phyloP scores from a whole-genome alignment of 805 yeast genomes.

The Maudiozyma turicensis region DNA sequence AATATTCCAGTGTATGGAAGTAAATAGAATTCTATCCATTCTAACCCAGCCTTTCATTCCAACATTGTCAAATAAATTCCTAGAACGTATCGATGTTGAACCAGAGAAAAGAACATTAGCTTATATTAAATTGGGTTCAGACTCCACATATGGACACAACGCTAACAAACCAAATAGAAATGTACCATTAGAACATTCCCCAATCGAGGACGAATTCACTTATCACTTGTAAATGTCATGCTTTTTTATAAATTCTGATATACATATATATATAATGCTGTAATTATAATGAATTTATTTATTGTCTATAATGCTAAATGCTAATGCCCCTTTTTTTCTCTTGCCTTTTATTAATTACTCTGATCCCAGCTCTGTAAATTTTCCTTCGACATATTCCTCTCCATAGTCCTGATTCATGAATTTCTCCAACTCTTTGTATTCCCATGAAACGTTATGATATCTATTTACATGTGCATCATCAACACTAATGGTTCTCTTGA shows the following conservation, averaged over 20 bases:
- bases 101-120: slow-evolving; percentile 33
- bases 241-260: background rate
- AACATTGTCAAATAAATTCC: slow-evolving; percentile 40
- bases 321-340: no score
- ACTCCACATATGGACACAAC: slow-evolving; percentile 48
- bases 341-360: background rate
- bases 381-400: background rate
- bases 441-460: slow-evolving; percentile 22
- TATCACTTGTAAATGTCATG: background rate
- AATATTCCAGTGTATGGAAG: slow-evolving; percentile 60
- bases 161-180: slow-evolving; percentile 44
- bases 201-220: background rate
- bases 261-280: background rate
- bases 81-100: slow-evolving; percentile 55
- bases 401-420: slow-evolving; percentile 6
- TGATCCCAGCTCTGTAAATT: background rate
- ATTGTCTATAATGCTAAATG: no score
- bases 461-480: slow-evolving; percentile 14
- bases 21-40: slow-evolving; percentile 56
- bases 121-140: slow-evolving; percentile 46
- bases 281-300: background rate
- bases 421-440: slow-evolving; percentile 16
- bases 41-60: slow-evolving; percentile 71
- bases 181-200: slow-evolving; percentile 34
- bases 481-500: slow-evolving; percentile 24